Evolutionary conservation across 495 filamentous ascomycete genomes (phyloP), one percentile per base, ranked within the genome.

Genomic region (Hypomontagnella submonticulosa): DNA sequence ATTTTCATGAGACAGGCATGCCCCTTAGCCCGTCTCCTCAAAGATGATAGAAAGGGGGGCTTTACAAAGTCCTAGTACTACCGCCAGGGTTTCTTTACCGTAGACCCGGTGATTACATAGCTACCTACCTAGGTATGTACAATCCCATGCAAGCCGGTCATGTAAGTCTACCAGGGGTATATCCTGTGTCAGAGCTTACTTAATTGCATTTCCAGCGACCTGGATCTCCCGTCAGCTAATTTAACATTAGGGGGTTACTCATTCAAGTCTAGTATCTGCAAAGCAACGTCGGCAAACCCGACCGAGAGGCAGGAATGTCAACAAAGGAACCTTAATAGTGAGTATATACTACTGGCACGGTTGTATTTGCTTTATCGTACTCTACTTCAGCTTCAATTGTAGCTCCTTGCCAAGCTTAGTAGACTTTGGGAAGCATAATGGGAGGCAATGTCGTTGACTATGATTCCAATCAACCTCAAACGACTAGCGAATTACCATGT

Each of bases 391-490:
- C 8, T 44, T 9, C 7, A 10, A 6, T 51, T 13, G n/a, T n/a
- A n/a, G n/a, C n/a, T n/a, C n/a, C n/a, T n/a, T n/a, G 23, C 12
- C 9, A 57, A 18, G 10, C 37, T n/a, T 30, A 4, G 13, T 10
- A 16, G 16, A 47, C 5, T 47, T 3, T 19, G 16, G 32, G 42
- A 38, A 23, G 9, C n/a, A 48, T 23, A 12, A 40, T n/a, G 30
- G 23, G 23, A 27, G 6, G 44, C 41, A 32, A 33, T 11, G 49
- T 48, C 34, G 34, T 48, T 58, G 15, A 32, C 5, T 38, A 12
- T 37, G 5, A 19, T 15, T 32, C 30, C 30, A 40, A 34, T 57
- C 13, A 40, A 64, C 33, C 19, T 47, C 46, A 52, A 57, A 57
- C 53, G 0, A 7, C 53, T 52, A 33, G 20, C 8, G 11, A 4